Base-by-base conservation (phyloP, 805 yeast species). In the Candida corydali region DNA sequence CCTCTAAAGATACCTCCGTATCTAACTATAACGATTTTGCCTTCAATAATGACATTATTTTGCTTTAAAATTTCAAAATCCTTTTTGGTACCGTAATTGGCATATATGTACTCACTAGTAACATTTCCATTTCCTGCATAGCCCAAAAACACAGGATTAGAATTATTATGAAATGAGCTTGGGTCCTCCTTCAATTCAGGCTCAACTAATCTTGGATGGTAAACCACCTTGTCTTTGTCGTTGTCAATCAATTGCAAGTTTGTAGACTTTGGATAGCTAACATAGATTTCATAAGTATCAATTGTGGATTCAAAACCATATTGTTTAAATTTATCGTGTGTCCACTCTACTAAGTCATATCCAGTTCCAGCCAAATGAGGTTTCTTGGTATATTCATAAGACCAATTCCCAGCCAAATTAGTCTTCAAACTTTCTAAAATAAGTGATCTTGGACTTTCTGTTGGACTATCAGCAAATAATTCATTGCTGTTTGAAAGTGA, bases 101-200 rank as follows among this genome's bases (percentile, higher is more conserved):
- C 82, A 52, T 65, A 81, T 0, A 81, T 68, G 45, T 61, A 83
- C 26, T 65, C 61, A 0, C 77, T 73, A 3, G 74, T 69, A 9
- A 76, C 77, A 36, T 75, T 70, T 1, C 86, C 88, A 47, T 70
- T 73, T 8, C 82, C 78, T 1, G 84, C 78, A 47, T 80, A 82
- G 0, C 78, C 80, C 55, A 80, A 77, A 48, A 73, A 80, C 0
- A 80, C 76, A 2, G 73, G 77, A 28, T 58, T 61, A 20, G 51
- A 43, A 38, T 65, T 63, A 38, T 64, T 52, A 17, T 65, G 65
- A 14, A 53, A 45, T 19, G 72, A 52, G 11, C 73, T 61, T 16
- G 55, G 45, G 43, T 70, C 76, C 19, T 64, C 69, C 4, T 54
- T 50, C 16, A 73, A 39, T 7, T 48, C 61, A 34, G 71, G 79